Evolutionary conservation across 495 filamentous ascomycete species (phyloP), one percentile per base, ranked within the genome.

Genomic region (Penicillium macrosclerotiorum): DNA sequence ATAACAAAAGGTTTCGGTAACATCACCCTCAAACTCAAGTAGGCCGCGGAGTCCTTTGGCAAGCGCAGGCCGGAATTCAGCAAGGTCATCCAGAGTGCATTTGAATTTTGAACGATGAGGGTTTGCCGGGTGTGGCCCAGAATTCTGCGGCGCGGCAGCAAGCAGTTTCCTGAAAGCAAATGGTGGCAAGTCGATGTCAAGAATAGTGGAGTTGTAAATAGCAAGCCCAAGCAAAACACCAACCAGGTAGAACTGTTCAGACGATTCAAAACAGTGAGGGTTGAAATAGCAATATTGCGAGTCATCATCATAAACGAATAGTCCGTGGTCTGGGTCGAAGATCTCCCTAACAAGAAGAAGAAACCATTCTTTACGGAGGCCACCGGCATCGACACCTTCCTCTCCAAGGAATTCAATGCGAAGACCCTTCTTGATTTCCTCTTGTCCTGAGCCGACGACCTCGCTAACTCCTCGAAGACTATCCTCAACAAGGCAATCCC

Each of bases 221-320:
- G 91, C 91, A 18, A 97, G 77, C 3, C 91, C 91, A 19, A 96
- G 78, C 23, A 96, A 68, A 27, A 90, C 88, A 18, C 91, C 91
- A 35, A 97, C 88, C 33, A 97, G 73, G 57, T 91, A 95, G 62
- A 88, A 97, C 51, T 96, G 91, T 58, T 96, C 89, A 6, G 92
- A 92, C 0, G 89, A 90, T 62, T 97, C 91, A 54, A 95, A 88
- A 31, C 87, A 88, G 57, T 84, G 79, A 2, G 91, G 88, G 59
- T 96, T 97, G 73, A 97, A 97, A 64, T 97, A 97, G 64, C 91
- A 96, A 57, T 88, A 90, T 26, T 81, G 77, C 4, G 91, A 95
- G 52, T 97, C 91, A n/a, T 95, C 89, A 51, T 96, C 92, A 67
- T 95, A 97, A 13, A 86, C 69, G 62, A 96, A 96, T 57, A 96